Evolutionary conservation across 306 rosid genomes (phyloP), one percentile per base, ranked within the genome.

Genomic region (Crataegus laevigata): DNA sequence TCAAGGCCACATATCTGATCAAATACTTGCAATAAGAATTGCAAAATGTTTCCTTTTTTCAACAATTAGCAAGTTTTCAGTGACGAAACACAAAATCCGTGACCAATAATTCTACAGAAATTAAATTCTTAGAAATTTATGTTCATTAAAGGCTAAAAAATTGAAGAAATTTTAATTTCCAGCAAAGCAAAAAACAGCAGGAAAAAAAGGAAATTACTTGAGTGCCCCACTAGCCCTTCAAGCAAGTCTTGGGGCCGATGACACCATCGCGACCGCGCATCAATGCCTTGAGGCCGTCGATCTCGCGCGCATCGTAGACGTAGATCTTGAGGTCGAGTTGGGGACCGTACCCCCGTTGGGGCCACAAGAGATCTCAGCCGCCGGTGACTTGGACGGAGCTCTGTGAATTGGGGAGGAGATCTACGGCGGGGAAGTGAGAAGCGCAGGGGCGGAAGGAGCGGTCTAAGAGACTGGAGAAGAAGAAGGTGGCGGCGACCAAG

Each of bases 151-250:
- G 19, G 15, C 19, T 5, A 47, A 47, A 47, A 45, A 47, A 47
- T 14, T 14, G 52, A 47, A 47, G 52, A 47, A 47, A 47, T 15
- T 62, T 3, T 1, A 59, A 14, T 60, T 60, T 30, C 68, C 17
- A 29, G 18, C 22, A 11, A 17, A 65, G 52, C 52, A 14, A 47
- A 47, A 14, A 47, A 4, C 19, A 14, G 17, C 36, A 18, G 12
- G 51, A 78, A 50, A 54, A 54, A 4, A 47, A 0, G 18, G 7
- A 38, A 54, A 54, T 36, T 71, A 92, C 99, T 96, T 94, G 97
- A 88, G 96, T 90, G 69, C 97, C 99, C 99, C 99, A 94, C 75
- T 94, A 97, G 77, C 97, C 97, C 77, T 86, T 94, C 81, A 88
- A 75, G 82, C 99, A 94, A 81, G 85, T 77, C 38, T 81, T 66